These are phyloP conservation scores for Trichoderma harzianum DNA, from an alignment of 2,329 filamentous ascomycete genomes.

Conservation along the genomic window DNA sequence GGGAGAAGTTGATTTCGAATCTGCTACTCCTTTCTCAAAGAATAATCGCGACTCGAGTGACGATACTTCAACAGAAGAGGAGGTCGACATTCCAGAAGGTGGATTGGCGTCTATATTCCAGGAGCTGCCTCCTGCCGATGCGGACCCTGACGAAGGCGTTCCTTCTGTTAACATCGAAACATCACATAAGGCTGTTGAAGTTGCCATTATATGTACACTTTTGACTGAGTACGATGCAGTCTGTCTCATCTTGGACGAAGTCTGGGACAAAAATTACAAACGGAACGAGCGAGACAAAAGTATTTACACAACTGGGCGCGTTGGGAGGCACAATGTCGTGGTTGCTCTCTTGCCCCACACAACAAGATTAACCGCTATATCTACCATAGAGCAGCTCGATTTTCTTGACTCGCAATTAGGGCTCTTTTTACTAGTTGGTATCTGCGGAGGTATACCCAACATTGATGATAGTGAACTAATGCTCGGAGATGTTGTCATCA, in stretches of 20 bases:
- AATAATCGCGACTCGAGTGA: conserved; percentile 62
- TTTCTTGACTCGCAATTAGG: not conserved
- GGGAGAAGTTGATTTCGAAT: conserved; percentile 59
- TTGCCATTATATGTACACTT: not conserved
- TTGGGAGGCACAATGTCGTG: not conserved
- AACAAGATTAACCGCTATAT: too few species aligned
- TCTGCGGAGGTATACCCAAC: not conserved
- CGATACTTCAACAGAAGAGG: conserved; percentile 83
- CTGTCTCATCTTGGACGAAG: not conserved
- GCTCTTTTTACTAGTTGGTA: not conserved
- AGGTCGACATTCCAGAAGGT: conserved; percentile 51
- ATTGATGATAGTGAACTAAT: too few species aligned
- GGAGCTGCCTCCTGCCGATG: conserved; percentile 53
- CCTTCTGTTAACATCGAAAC: too few species aligned
- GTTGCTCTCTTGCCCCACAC: not conserved
- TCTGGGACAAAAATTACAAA: not conserved
- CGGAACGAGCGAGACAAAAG: rapidly evolving
- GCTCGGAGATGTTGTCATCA: not conserved
- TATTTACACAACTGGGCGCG: not conserved
- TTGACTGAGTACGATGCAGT: not conserved
- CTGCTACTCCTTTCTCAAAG: conserved; percentile 59
- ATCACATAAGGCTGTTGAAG: too few species aligned
- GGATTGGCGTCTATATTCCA: conserved; percentile 59
- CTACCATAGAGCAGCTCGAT: too few species aligned
- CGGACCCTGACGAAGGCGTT: conserved; percentile 19